Conservation (phyloP, 2,329 filamentous ascomycete species). For the Paracoccidioides brasiliensis region DNA sequence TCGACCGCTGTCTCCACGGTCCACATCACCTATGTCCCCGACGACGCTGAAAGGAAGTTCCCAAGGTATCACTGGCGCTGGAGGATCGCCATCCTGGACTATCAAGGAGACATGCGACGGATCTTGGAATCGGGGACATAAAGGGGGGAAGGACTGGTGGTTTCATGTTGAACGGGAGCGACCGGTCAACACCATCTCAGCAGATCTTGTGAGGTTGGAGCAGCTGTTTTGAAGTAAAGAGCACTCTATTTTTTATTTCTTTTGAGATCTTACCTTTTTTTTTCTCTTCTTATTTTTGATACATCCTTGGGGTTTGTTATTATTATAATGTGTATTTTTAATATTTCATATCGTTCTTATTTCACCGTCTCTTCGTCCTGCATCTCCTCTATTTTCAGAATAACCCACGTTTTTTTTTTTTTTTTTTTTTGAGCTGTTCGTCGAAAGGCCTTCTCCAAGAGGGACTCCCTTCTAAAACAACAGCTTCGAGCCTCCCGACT, state of each 20-base stretch:
- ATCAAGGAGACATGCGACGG: constrained; percentile 31
- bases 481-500: too few species aligned
- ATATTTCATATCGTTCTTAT: too few species aligned
- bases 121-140: constrained; percentile 30
- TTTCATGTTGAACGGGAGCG: constrained; percentile 33
- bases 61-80: background rate
- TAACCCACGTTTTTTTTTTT: too few species aligned
- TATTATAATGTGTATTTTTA: too few species aligned
- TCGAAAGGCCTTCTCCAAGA: too few species aligned
- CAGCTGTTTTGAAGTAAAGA: constrained; percentile 1
- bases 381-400: too few species aligned
- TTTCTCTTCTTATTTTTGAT: background rate
- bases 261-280: too few species aligned
- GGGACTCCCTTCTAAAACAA: too few species aligned
- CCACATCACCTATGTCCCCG: constrained; percentile 9
- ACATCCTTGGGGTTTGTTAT: too few species aligned
- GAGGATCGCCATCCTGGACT: constrained; percentile 23
- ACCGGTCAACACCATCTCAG: constrained; percentile 3
- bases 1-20: constrained; percentile 5
- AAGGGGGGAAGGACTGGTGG: constrained; percentile 31
- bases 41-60: constrained; percentile 3
- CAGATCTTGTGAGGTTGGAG: constrained; percentile 1
- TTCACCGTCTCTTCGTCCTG: too few species aligned
- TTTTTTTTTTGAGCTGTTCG: too few species aligned
- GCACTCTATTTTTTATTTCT: background rate